A percentile compares a stretch with the other conserved stretches of the same genome.
Evolutionary conservation across 352 stramenopile species (phyloP).

Genomic region (Blastocystis sp.): DNA sequence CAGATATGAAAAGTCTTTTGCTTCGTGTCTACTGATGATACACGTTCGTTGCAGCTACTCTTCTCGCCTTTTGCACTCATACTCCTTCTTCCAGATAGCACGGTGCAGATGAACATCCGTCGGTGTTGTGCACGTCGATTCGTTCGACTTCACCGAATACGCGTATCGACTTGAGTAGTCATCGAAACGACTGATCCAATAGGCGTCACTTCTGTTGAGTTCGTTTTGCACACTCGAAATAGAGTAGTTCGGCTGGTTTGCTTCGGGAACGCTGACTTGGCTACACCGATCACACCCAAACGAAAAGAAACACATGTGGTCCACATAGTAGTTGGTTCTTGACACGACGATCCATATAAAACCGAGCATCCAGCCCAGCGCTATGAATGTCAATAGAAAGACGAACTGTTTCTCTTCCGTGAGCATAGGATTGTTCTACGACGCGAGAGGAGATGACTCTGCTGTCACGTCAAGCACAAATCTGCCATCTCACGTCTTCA

Average conservation of each 20-base stretch:
- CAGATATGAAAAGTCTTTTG: background rate
- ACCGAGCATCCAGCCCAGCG: background rate
- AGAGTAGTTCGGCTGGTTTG: too few relatives aligned
- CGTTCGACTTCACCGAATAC: background rate
- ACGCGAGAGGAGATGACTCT: too few relatives aligned
- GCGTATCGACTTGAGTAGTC: background rate
- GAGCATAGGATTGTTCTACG: too few relatives aligned
- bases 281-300: background rate
- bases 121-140: background rate
- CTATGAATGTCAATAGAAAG: background rate
- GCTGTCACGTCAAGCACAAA: too few relatives aligned
- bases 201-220: too few relatives aligned
- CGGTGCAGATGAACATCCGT: background rate
- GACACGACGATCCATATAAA: background rate
- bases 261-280: background rate
- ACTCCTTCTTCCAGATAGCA: background rate
- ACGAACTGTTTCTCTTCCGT: background rate
- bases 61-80: background rate
- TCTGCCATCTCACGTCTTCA: too few relatives aligned
- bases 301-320: background rate
- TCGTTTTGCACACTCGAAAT: too few relatives aligned
- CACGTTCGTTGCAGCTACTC: background rate
- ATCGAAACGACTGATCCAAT: background rate
- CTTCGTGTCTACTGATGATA: background rate
- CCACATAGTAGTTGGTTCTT: background rate